Percentiles rank a stretch among this genome's conserved stretches.
Conservation (phyloP, 129 eudicot species). For the Chrysanthemum seticuspe region DNA sequence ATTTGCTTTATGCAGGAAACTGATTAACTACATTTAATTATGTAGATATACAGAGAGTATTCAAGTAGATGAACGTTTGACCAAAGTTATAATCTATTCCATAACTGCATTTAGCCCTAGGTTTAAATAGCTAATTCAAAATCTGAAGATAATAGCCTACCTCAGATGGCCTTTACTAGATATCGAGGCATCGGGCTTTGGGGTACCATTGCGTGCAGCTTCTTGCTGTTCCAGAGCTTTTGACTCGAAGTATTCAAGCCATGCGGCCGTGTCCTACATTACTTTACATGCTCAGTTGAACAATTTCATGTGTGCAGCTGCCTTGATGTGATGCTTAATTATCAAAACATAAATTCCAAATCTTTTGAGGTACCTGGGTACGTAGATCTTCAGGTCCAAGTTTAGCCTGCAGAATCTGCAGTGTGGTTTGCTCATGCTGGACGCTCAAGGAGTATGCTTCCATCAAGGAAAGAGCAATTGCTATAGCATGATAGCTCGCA, state of each 20-base stretch:
- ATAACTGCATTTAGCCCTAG: not conserved
- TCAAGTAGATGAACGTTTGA: not conserved
- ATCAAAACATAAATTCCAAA: not conserved
- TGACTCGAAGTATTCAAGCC: conserved; percentile 95
- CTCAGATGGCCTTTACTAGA: conserved; percentile 95
- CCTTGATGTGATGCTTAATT: not conserved
- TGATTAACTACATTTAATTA: not conserved
- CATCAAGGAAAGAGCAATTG: conserved; percentile 97
- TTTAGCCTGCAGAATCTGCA: conserved; percentile 90
- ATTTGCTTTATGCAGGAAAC: not conserved
- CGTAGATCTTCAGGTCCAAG: conserved; percentile 96
- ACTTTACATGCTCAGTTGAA: conserved; percentile 10
- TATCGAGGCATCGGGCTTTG: conserved; percentile 93
- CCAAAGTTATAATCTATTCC: not conserved
- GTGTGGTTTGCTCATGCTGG: conserved; percentile 97
- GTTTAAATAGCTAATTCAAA: conserved; percentile 44
- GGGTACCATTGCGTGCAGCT: conserved; percentile 91
- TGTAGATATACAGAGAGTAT: not conserved
- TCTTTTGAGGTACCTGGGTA: conserved; percentile 59
- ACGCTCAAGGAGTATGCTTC: conserved; percentile 97
- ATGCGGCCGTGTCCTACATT: conserved; percentile 89
- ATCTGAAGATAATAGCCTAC: conserved; percentile 16
- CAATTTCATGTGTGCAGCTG: not conserved
- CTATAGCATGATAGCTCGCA: conserved; percentile 99
- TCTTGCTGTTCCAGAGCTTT: conserved; percentile 94